Evolutionary conservation across 352 stramenopile species (phyloP).

Genomic region (Pythium brachiatum): DNA sequence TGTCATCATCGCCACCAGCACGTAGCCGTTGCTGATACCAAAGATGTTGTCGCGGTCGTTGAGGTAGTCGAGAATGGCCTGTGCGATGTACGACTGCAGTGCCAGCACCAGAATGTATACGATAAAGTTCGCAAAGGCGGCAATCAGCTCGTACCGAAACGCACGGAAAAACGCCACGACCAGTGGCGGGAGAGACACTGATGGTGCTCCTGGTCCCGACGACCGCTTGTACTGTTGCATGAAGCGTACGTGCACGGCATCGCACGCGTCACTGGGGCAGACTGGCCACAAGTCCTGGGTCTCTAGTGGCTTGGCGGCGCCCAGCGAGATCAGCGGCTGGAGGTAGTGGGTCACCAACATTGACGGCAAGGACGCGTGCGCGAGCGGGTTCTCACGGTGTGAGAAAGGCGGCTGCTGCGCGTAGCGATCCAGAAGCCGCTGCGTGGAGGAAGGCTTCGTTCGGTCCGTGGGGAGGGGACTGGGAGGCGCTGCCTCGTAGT

Average conservation of each 20-base stretch:
- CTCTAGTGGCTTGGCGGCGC: slow-evolving; percentile 28
- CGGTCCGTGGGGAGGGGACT: not conserved
- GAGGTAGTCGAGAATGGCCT: slow-evolving; percentile 36
- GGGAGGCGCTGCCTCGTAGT: not conserved
- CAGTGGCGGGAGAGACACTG: not conserved
- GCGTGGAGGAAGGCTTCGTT: not conserved
- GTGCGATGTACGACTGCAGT: slow-evolving; percentile 30
- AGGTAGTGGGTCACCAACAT: slow-evolving; percentile 26
- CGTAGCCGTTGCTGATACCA: slow-evolving; percentile 28
- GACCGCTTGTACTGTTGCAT: not conserved
- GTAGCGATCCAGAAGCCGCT: slow-evolving; percentile 3
- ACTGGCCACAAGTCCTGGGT: slow-evolving; percentile 32
- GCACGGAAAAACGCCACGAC: slow-evolving; percentile 19
- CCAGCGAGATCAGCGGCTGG: slow-evolving; percentile 31
- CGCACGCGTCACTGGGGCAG: slow-evolving; percentile 23
- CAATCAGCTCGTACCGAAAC: slow-evolving; percentile 9
- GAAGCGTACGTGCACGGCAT: slow-evolving; percentile 22
- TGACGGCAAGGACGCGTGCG: slow-evolving; percentile 27
- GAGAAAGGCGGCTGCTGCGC: slow-evolving; percentile 10
- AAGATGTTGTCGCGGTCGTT: slow-evolving; percentile 29
- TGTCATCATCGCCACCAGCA: slow-evolving; percentile 33
- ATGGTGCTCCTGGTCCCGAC: no score
- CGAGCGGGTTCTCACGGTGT: slow-evolving; percentile 28
- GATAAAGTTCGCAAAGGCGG: slow-evolving; percentile 15
- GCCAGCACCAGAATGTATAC: slow-evolving; percentile 23